These are phyloP conservation scores for Dactylonectria estremocensis DNA, from an alignment of 2,329 filamentous ascomycete species.

Conservation along the genomic window DNA sequence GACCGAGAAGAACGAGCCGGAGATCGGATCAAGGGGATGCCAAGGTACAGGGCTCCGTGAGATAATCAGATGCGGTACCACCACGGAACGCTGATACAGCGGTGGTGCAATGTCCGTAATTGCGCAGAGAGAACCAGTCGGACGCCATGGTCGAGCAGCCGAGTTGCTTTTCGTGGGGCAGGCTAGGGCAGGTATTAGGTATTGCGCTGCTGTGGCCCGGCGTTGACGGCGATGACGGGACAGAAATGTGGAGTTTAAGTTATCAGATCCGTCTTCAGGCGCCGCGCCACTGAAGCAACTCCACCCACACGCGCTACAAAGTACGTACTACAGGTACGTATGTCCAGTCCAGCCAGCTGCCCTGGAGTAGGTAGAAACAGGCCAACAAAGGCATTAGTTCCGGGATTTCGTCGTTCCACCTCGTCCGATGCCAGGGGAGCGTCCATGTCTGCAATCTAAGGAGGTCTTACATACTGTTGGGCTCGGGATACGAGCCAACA, in stretches of 20 bases:
- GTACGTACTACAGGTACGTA: neutral
- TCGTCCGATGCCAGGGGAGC: slow-evolving; percentile 26
- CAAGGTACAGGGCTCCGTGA: neutral
- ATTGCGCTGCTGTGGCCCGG: slow-evolving; percentile 5
- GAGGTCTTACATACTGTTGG: neutral
- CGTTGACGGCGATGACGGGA: slow-evolving; percentile 30
- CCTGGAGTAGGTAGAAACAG: too few species aligned
- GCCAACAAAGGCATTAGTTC: too few species aligned
- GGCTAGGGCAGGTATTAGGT: slow-evolving; percentile 18
- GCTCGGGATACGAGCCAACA: neutral
- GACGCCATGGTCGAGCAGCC: slow-evolving; percentile 3
- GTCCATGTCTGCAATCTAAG: slow-evolving; percentile 3
- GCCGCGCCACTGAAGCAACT: slow-evolving; percentile 31
- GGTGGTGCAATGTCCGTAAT: slow-evolving; percentile 12
- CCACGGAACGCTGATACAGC: slow-evolving; percentile 30
- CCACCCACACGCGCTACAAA: neutral
- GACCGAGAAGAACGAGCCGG: slow-evolving; percentile 26
- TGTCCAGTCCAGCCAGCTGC: too few species aligned
- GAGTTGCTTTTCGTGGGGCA: slow-evolving; percentile 35
- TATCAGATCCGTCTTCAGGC: slow-evolving; percentile 50
- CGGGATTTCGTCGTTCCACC: slow-evolving; percentile 27
- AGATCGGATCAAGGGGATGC: slow-evolving; percentile 36
- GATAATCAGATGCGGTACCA: slow-evolving; percentile 14
- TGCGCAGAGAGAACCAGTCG: slow-evolving; percentile 31
- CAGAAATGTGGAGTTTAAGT: slow-evolving; percentile 48